Conservation (phyloP, 2,329 filamentous ascomycete species). For the Ophiostoma triangulosporum region DNA sequence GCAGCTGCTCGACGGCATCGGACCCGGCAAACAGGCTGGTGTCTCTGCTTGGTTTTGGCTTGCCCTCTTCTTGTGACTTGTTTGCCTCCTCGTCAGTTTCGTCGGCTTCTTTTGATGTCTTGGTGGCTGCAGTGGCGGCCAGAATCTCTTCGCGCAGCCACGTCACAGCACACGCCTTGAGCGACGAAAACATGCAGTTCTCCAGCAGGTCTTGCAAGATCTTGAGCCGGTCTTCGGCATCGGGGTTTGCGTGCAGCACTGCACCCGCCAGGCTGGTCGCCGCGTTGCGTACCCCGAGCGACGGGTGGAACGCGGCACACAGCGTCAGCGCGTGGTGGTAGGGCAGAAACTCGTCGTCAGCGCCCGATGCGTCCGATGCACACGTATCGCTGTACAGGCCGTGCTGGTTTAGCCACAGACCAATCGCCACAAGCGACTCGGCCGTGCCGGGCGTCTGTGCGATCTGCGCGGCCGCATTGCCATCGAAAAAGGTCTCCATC, state of each 20-base stretch:
- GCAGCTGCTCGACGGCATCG: conserved; percentile 44
- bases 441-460: conserved; percentile 37
- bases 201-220: conserved; percentile 53
- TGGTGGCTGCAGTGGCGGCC: conserved; percentile 11
- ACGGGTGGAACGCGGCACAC: conserved; percentile 42
- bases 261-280: conserved; percentile 38
- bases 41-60: too few species aligned
- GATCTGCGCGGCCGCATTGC: conserved; percentile 35
- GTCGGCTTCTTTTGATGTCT: conserved; percentile 17
- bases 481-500: conserved; percentile 38
- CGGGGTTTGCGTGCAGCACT: conserved; percentile 44
- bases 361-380: conserved; percentile 4
- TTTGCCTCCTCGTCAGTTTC: conserved; percentile 17
- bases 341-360: conserved; percentile 35
- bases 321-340: conserved; percentile 48
- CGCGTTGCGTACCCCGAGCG: conserved; percentile 39
- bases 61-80: too few species aligned
- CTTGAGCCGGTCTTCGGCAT: conserved; percentile 42
- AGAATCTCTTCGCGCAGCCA: conserved; percentile 53
- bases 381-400: conserved; percentile 13
- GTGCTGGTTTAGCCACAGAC: conserved; percentile 42
- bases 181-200: conserved; percentile 48
- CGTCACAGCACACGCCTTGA: conserved; percentile 48
- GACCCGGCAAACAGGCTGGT: conserved; percentile 37
- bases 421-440: conserved; percentile 46